Evolutionary conservation across 768 basidiomycete genomes (phyloP).

Genomic region (Auriculariales sp.): DNA sequence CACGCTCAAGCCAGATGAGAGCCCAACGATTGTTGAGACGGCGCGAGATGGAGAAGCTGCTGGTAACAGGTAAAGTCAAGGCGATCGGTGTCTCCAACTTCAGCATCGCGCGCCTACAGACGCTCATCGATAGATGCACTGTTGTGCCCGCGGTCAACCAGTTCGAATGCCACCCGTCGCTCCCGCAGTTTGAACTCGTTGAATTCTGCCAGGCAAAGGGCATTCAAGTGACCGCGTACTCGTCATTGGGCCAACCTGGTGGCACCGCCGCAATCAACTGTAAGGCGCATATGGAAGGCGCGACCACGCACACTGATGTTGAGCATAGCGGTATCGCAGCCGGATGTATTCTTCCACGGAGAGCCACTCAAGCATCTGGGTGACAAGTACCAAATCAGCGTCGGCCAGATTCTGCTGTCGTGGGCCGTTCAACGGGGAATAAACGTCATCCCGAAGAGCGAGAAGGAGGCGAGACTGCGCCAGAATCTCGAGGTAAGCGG

Average conservation of each 20-base stretch:
- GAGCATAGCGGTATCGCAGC: background rate
- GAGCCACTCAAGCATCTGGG: constrained; percentile 19
- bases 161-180: constrained; percentile 61
- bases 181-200: constrained; percentile 51
- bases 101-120: constrained; percentile 45
- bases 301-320: too few relatives aligned
- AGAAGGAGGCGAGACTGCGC: constrained; percentile 1
- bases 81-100: constrained; percentile 77
- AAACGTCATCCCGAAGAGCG: constrained; percentile 1
- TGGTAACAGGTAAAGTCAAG: constrained; percentile 33
- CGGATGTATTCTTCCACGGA: constrained; percentile 7
- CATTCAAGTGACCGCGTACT: constrained; percentile 65
- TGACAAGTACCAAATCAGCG: constrained; percentile 25
- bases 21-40: constrained; percentile 43
- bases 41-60: constrained; percentile 57
- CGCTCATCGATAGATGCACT: constrained; percentile 37
- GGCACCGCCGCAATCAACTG: background rate
- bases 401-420: constrained; percentile 13
- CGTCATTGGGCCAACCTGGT: constrained; percentile 37
- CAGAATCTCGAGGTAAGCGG: constrained; percentile 7
- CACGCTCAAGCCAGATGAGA: constrained; percentile 10
- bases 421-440: background rate
- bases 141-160: constrained; percentile 69
- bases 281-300: background rate
- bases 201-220: constrained; percentile 45